A percentile compares a stretch with the other conserved stretches of the same genome.
phyloP scores from a whole-genome alignment of 306 rosid species.

The Senna siamea region DNA sequence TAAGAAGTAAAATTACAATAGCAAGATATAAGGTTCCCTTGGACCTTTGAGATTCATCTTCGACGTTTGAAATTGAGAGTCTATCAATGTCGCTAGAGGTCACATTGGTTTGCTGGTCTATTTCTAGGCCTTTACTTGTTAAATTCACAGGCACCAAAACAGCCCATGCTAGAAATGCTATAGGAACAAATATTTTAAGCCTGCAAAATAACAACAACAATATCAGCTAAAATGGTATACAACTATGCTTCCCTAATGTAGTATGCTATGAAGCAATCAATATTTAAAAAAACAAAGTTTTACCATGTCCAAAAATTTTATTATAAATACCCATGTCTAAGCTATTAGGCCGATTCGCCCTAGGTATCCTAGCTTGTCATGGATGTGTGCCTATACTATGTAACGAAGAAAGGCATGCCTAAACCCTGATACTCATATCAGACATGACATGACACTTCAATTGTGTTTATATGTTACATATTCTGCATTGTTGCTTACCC shows the following conservation, averaged over 20 bases:
- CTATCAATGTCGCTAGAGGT: slow-evolving; percentile 87
- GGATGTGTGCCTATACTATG: too few species aligned
- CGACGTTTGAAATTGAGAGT: slow-evolving; percentile 79
- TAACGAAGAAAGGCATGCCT: too few species aligned
- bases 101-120: slow-evolving; percentile 37
- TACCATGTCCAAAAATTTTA: not conserved
- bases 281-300: not conserved
- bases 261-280: not conserved
- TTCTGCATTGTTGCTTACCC: slow-evolving; percentile 58
- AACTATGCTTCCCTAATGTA: slow-evolving; percentile 4
- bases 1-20: slow-evolving; percentile 32
- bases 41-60: slow-evolving; percentile 64
- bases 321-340: not conserved
- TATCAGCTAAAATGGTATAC: slow-evolving; percentile 5
- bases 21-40: slow-evolving; percentile 27
- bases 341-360: too few species aligned
- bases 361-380: too few species aligned
- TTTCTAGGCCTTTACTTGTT: slow-evolving; percentile 53
- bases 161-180: slow-evolving; percentile 82
- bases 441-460: too few species aligned
- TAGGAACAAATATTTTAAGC: slow-evolving; percentile 91
- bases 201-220: slow-evolving; percentile 53
- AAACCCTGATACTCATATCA: too few species aligned
- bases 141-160: slow-evolving; percentile 83
- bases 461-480: too few species aligned